Percentiles rank a stretch among this genome's conserved stretches.
Evolutionary conservation across 2,329 filamentous ascomycete genomes (phyloP).

Genomic region (Xylariaceae sp.): DNA sequence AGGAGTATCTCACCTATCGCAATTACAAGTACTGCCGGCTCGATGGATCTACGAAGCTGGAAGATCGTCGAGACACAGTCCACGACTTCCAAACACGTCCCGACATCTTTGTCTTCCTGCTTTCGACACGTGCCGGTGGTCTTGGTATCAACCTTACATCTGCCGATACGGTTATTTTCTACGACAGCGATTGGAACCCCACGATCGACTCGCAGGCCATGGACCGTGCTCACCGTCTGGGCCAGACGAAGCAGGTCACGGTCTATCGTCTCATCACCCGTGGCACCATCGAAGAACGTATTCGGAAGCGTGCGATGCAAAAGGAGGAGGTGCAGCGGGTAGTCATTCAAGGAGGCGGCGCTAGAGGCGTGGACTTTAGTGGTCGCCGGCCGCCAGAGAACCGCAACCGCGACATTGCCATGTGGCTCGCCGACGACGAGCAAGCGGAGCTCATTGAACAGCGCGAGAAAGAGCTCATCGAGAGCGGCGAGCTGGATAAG

Average conservation of each 20-base stretch:
- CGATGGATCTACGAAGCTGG: conserved; percentile 94
- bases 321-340: conserved; percentile 99
- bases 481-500: conserved; percentile 69
- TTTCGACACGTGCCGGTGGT: conserved; percentile 95
- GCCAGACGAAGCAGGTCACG: conserved; percentile 92
- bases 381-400: conserved; percentile 85
- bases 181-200: conserved; percentile 99
- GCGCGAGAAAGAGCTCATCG: conserved; percentile 84
- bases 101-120: conserved; percentile 94
- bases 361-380: conserved; percentile 92
- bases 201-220: conserved; percentile 99
- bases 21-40: conserved; percentile 99
- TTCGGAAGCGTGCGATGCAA: conserved; percentile 92
- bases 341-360: conserved; percentile 88
- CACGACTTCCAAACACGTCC: conserved; percentile 93
- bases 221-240: conserved; percentile 97
- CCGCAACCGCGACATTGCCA: conserved; percentile 94
- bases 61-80: conserved; percentile 95
- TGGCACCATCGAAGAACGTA: conserved; percentile 96
- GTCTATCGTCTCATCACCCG: conserved; percentile 97
- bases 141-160: conserved; percentile 96
- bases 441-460: conserved; percentile 92
- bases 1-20: conserved; percentile 97
- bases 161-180: conserved; percentile 98
- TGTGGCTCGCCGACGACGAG: conserved; percentile 98